Conservation (phyloP, 305 asterid genomes). For the Andrographis paniculata region DNA sequence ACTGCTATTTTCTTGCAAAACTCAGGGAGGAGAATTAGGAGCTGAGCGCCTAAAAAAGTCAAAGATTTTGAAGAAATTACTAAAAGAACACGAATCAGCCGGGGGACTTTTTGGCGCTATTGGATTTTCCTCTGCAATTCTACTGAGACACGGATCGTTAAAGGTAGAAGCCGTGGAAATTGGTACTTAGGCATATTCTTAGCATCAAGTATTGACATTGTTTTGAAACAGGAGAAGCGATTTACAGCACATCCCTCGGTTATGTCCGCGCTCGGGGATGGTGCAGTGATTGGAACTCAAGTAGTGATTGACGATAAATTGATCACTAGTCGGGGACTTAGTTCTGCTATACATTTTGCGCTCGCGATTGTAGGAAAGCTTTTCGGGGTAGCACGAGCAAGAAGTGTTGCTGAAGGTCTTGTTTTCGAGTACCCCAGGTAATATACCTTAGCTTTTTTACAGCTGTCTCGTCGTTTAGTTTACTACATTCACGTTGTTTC, state of each 20-base stretch:
- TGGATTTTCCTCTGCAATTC: conserved; percentile 47
- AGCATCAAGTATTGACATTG: conserved; percentile 1
- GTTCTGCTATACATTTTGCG: conserved; percentile 53
- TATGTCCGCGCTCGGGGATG: conserved; percentile 27
- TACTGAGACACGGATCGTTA: conserved; percentile 58
- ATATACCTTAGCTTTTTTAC: conserved; percentile 7
- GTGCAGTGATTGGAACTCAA: conserved; percentile 31
- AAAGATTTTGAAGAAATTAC: conserved; percentile 55
- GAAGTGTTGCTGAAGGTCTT: conserved; percentile 93
- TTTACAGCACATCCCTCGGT: conserved; percentile 51
- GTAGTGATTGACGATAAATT: conserved; percentile 71
- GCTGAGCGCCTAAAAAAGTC: conserved; percentile 54
- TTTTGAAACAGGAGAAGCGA: conserved; percentile 51
- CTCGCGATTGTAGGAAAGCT: conserved; percentile 72
- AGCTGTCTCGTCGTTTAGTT: too few relatives aligned
- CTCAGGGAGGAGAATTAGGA: conserved; percentile 60
- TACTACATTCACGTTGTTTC: too few relatives aligned
- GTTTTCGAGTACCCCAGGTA: conserved; percentile 54
- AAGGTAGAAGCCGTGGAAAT: conserved; percentile 33
- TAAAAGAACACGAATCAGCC: conserved; percentile 57
- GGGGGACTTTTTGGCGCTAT: conserved; percentile 69
- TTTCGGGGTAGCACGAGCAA: conserved; percentile 73
- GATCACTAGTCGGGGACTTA: conserved; percentile 67
- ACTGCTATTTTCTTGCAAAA: conserved; percentile 6
- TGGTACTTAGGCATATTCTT: background rate